Evolutionary conservation across 176 grass and related monocot species (phyloP), one percentile per base, ranked within the genome.

Genomic region (Canna indica): DNA sequence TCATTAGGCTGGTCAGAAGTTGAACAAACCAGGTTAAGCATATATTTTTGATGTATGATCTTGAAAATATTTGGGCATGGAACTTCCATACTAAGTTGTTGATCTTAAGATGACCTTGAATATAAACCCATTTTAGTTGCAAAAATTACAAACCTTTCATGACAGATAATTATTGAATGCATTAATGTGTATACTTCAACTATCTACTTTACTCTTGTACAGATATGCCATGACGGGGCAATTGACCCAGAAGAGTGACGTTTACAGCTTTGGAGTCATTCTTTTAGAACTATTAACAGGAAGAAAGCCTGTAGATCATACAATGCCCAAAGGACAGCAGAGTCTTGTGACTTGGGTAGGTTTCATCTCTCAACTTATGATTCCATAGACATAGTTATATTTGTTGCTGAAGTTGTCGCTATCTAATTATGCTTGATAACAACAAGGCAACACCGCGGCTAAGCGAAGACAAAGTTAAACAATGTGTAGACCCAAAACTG

Each of bases 271-370:
- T 27, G 85, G 85, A 20, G 77, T 88, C 3, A 57, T 87, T 64
- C 77, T 87, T 28, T 54, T 87, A 5, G 81, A 87, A 69, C 74
- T 88, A 39, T 39, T 88, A 12, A 83, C 85, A 7, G 85, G 85
- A n/a, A 66, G 85, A 62, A 83, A 88, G 64, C 85, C 85, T 13
- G 81, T 88, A 36, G 85, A 88, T 58, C 85, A 88, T 27, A 88
- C 85, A 31, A 83, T 83, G 85, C 85, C 85, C 0, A 83, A 87
- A 62, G 81, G 81, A 30, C 77, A 87, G 25, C 85, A 83, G 3
- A 81, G 74, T 29, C 74, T 88, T 41, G 85, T 88, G 29, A 88
- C 85, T 26, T 88, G 81, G 81, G 85, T 88, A 38, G 2, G 64
- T 32, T 45, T 14, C 5, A 5, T 12, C 38, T 42, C 20, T 39